Base-by-base conservation (phyloP, 345 rosid species). In the Salix koriyanagi region DNA sequence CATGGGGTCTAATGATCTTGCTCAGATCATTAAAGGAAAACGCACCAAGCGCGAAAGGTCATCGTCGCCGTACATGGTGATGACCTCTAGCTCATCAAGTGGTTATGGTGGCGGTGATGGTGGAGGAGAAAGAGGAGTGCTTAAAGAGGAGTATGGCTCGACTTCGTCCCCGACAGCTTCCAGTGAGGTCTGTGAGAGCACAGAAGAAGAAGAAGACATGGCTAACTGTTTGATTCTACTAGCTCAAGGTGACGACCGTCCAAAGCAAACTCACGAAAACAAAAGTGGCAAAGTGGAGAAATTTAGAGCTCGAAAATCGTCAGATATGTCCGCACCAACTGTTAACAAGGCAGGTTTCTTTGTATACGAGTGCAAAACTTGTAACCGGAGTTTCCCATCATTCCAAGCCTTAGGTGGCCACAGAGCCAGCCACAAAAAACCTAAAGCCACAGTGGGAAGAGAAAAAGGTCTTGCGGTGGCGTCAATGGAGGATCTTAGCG, bases 321-420 rank as follows among this genome's bases (percentile, higher is more conserved):
- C 83, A 12, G 81, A 78, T 48, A 75, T 73, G 9, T 72, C 80
- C 65, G 54, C 79, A 68, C 69, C 82, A 0, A 54, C 73, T 1
- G 56, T 76, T 3, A 85, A 56, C 81, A 85, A 82, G 85, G 82
- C 87, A 7, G 87, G 89, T 6, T 85, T 90, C 79, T 87, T 82
- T 54, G 93, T 89, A 11, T 92, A 94, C 71, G 97, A 96, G 86
- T 96, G 99, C 83, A 93, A 92, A 80, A 90, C 98, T 18, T 96
- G 99, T 68, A 88, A 85, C 81, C 86, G 99, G 26, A 85, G 86
- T 18, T 96, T 96, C 77, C 87, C 95, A 28, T 96, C 99, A 15
- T 94, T 96, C 72, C 99, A 96, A 83, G 98, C 99, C 15, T 85
- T 96, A 8, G 99, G 99, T 5, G 98, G 99, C 10, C 99, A 96